Evolutionary conservation across 352 stramenopile species (phyloP).

Genomic region (Albugo laibachii): DNA sequence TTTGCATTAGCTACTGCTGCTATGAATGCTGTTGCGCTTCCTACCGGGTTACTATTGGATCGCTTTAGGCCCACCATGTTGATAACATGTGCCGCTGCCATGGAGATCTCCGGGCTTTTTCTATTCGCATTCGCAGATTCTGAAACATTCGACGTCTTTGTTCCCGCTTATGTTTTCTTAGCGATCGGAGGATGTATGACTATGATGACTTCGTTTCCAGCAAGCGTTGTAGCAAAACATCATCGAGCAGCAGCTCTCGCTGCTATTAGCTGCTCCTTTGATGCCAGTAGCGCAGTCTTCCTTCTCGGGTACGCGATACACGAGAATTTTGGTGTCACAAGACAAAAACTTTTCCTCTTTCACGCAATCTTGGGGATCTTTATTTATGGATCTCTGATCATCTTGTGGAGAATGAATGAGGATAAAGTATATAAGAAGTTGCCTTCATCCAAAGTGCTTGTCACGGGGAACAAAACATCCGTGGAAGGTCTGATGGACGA

Average conservation of each 20-base stretch:
- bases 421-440: conserved; percentile 1
- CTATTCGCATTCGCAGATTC: conserved; percentile 59
- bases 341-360: conserved; percentile 25
- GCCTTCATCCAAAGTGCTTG: too few relatives aligned
- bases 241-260: conserved; percentile 61
- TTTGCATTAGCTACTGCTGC: conserved; percentile 62
- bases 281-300: conserved; percentile 54
- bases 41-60: conserved; percentile 65
- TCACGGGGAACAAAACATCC: too few relatives aligned
- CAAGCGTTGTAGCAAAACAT: conserved; percentile 49
- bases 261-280: conserved; percentile 58
- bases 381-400: conserved; percentile 42
- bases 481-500: conserved; percentile 18
- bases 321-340: conserved; percentile 19
- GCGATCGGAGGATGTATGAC: conserved; percentile 54
- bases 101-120: conserved; percentile 49
- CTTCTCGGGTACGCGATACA: conserved; percentile 38
- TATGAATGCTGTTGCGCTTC: conserved; percentile 56
- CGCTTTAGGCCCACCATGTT: conserved; percentile 32
- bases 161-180: conserved; percentile 42
- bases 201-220: conserved; percentile 62
- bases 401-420: conserved; percentile 64
- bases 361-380: conserved; percentile 18
- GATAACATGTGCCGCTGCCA: conserved; percentile 21
- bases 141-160: conserved; percentile 48